These are phyloP conservation scores for Durotheca rogersii DNA, from an alignment of 495 filamentous ascomycete genomes.

Conservation along the genomic window DNA sequence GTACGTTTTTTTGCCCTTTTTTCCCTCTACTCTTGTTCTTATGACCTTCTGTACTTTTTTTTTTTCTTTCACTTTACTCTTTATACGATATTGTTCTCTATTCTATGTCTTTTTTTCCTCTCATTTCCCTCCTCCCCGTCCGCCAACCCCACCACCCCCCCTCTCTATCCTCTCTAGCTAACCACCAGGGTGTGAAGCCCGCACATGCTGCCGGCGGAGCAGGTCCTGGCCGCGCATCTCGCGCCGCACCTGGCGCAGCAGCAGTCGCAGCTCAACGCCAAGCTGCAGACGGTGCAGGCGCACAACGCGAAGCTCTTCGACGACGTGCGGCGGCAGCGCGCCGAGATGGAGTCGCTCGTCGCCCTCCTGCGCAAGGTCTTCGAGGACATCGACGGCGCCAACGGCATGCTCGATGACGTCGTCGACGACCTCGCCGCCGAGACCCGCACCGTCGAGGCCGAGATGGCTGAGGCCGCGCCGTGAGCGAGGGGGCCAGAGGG, in stretches of 20 bases:
- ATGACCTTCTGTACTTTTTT: constrained; percentile 12
- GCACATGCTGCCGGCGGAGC: constrained; percentile 69
- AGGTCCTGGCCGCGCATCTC: constrained; percentile 69
- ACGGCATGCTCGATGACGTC: constrained; percentile 45
- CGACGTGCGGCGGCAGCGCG: constrained; percentile 64
- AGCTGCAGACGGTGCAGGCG: constrained; percentile 60
- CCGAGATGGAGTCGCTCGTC: constrained; percentile 71
- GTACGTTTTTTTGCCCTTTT: constrained; percentile 41
- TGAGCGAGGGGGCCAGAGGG: constrained; percentile 1
- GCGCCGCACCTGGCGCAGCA: constrained; percentile 64
- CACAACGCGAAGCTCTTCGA: constrained; percentile 65
- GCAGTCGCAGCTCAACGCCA: constrained; percentile 59
- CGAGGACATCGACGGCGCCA: constrained; percentile 67
- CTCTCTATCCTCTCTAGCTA: too few relatives aligned
- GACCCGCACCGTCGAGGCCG: constrained; percentile 49
- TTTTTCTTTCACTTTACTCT: constrained; percentile 25
- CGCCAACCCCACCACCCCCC: too few relatives aligned
- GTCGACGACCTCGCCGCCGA: constrained; percentile 51
- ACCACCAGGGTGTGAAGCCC: constrained; percentile 50
- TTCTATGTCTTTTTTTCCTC: background rate
- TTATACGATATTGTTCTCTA: constrained; percentile 7
- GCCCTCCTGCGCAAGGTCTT: constrained; percentile 64
- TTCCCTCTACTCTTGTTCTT: constrained; percentile 7
- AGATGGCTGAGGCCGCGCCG: constrained; percentile 36
- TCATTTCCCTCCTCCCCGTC: background rate